Evolutionary conservation across 495 filamentous ascomycete genomes (phyloP).

Genomic region (Penicillium salamii): DNA sequence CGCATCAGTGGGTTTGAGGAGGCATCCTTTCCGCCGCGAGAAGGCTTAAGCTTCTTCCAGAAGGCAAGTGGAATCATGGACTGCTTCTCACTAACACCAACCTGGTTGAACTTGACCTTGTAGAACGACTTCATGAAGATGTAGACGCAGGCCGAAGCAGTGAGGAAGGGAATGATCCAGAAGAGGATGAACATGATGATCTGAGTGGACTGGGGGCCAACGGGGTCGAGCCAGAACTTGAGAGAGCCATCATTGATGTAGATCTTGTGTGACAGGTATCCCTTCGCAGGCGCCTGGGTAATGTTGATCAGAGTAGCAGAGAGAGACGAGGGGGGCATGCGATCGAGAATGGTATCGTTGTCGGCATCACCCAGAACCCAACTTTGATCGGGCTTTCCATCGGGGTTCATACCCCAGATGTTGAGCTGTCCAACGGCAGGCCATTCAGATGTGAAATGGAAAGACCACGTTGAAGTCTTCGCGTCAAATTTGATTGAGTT

Average conservation of each 20-base stretch:
- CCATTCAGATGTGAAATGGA: conserved; percentile 63
- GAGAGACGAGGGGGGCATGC: conserved; percentile 59
- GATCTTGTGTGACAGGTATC: conserved; percentile 55
- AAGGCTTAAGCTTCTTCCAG: conserved; percentile 29
- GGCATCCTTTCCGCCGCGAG: conserved; percentile 9
- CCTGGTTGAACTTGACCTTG: conserved; percentile 68
- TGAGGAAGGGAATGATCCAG: conserved; percentile 50
- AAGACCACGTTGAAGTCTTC: conserved; percentile 53
- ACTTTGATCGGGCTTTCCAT: conserved; percentile 60
- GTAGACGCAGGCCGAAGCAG: conserved; percentile 50
- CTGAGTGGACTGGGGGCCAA: conserved; percentile 51
- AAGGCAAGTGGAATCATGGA: conserved; percentile 36
- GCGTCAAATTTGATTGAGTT: conserved; percentile 51
- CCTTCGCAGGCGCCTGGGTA: conserved; percentile 51
- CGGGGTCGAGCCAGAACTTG: conserved; percentile 47
- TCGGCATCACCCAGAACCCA: conserved; percentile 60
- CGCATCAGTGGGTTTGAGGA: conserved; percentile 31
- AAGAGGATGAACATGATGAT: conserved; percentile 56
- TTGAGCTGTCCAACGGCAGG: conserved; percentile 63
- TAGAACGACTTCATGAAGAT: conserved; percentile 68
- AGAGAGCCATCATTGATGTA: conserved; percentile 53
- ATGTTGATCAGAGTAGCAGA: conserved; percentile 57
- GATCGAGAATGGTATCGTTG: conserved; percentile 57
- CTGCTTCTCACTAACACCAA: conserved; percentile 54
- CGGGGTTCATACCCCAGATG: conserved; percentile 65